Percentiles rank a stretch among this genome's conserved stretches.
These are phyloP conservation scores for Phanerodontia chrysosporium DNA, from an alignment of 768 basidiomycete species.

Conservation along the genomic window DNA sequence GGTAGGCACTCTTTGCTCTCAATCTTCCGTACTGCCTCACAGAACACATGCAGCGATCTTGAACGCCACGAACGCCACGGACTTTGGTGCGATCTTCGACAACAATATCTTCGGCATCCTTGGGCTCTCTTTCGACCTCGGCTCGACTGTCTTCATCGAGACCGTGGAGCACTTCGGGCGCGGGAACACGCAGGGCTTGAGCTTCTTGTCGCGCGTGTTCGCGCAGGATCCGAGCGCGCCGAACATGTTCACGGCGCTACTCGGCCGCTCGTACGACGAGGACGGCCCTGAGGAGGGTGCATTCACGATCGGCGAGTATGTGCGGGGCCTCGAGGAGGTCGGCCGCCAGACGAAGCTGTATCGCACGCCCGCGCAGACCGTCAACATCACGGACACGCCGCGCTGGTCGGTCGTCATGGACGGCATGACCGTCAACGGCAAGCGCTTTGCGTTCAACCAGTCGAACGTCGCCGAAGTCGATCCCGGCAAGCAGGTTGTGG, in stretches of 20 bases:
- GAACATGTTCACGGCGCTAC: conserved; percentile 23
- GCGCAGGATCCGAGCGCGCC: conserved; percentile 17
- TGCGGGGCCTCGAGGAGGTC: conserved; percentile 16
- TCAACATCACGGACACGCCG: conserved; percentile 38
- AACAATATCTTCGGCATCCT: conserved; percentile 68
- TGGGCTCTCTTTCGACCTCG: conserved; percentile 73
- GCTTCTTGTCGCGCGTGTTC: conserved; percentile 23
- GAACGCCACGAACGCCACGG: conserved; percentile 29
- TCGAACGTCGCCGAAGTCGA: conserved; percentile 17
- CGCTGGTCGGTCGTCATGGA: conserved; percentile 37
- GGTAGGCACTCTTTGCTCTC: conserved; percentile 56
- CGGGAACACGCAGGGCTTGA: conserved; percentile 14
- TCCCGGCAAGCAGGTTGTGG: conserved; percentile 21
- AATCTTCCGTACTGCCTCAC: neutral
- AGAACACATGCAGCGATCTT: conserved; percentile 49
- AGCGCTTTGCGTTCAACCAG: conserved; percentile 43
- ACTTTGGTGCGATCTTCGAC: conserved; percentile 61
- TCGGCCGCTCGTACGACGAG: conserved; percentile 20
- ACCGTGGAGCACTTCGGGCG: conserved; percentile 10
- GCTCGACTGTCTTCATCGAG: conserved; percentile 58
- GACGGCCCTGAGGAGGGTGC: conserved; percentile 21
- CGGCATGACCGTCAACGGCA: conserved; percentile 46
- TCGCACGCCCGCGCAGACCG: conserved; percentile 33
- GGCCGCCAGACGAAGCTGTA: conserved; percentile 19
- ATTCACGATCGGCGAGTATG: conserved; percentile 26